Evolutionary conservation across 169 alveolate genomes (phyloP), one percentile per base, ranked within the genome.

Genomic region (Fabrea salina): DNA sequence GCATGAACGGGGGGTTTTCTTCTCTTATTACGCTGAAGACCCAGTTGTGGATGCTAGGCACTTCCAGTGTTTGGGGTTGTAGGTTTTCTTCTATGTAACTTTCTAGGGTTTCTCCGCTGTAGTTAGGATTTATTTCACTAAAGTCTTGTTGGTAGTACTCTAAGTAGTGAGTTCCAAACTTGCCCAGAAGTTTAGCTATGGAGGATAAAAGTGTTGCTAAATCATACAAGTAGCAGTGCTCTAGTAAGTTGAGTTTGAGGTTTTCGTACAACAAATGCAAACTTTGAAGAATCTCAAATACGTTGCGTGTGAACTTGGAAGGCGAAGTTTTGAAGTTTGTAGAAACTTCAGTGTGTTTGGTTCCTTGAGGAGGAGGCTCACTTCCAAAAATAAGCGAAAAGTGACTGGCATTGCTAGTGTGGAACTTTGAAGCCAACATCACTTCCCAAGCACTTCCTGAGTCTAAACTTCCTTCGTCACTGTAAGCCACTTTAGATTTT

Each of bases 191-290:
- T 35, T 56, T 64, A 19, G 54, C 49, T 16, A 64, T 19, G 2
- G 25, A 33, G 41, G n/a, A 64, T 13, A 64, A 1, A 6, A 64
- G 54, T 8, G 27, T 35, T 16, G 54, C 75, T 22, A 64, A 33
- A 19, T 19, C 35, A 32, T 32, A 22, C 3, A 64, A 16, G 19
- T 30, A 22, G 16, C 1, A 3, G 5, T 41, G 49, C 41, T 64
- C 47, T 19, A 64, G 41, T 19, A 64, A 39, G n/a, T 64, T 56
- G 16, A 64, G 5, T 30, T 64, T 64, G 37, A 64, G 16, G 30
- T 64, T 56, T 64, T 64, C 75, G 30, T 64, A 64, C n/a, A 64
- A 40, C 19, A 64, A 64, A 40, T 64, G 75, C 50, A 33, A 39
- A 2, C 57, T 56, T 64, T 64, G 30, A 19, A 64, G 16, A 33